Conservation (phyloP, 139 green algal genomes). For the Chlorella sp. region DNA sequence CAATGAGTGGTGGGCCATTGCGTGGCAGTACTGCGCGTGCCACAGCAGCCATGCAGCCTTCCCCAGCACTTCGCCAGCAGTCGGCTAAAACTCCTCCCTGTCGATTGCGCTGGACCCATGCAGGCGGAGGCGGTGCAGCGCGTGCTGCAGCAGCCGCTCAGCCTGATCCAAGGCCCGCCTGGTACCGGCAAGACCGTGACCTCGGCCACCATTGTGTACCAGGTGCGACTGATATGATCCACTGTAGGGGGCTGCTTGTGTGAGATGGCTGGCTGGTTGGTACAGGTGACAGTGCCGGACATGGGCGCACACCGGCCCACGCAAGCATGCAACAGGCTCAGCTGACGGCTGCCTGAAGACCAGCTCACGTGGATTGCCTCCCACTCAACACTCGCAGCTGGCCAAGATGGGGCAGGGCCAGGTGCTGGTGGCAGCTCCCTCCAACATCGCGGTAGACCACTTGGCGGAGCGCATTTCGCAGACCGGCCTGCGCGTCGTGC, state of each 20-base stretch:
- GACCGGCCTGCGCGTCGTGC: slow-evolving; percentile 95
- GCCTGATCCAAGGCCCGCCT: slow-evolving; percentile 89
- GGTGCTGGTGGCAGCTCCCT: slow-evolving; percentile 94
- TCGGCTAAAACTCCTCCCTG: too few relatives aligned
- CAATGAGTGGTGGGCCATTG: too few relatives aligned
- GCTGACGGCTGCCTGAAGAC: too few relatives aligned
- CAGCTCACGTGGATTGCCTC: too few relatives aligned
- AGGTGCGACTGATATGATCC: slow-evolving; percentile 58
- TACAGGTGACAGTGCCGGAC: too few relatives aligned
- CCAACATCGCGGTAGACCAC: slow-evolving; percentile 98
- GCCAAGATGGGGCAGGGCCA: slow-evolving; percentile 70
- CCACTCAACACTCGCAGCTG: background rate
- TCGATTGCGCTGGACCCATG: too few relatives aligned
- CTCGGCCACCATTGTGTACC: slow-evolving; percentile 94
- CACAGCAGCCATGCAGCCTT: too few relatives aligned
- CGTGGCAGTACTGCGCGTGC: too few relatives aligned
- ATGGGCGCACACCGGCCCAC: too few relatives aligned
- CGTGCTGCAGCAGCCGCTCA: slow-evolving; percentile 85
- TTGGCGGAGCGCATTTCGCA: slow-evolving; percentile 92
- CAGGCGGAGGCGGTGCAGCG: slow-evolving; percentile 77
- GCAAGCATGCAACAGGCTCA: too few relatives aligned
- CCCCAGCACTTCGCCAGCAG: too few relatives aligned
- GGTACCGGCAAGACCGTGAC: slow-evolving; percentile 99
- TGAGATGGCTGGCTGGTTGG: background rate
- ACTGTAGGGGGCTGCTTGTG: too few relatives aligned